Conservation (phyloP, 306 rosid genomes). For the Medicago arabica region DNA sequence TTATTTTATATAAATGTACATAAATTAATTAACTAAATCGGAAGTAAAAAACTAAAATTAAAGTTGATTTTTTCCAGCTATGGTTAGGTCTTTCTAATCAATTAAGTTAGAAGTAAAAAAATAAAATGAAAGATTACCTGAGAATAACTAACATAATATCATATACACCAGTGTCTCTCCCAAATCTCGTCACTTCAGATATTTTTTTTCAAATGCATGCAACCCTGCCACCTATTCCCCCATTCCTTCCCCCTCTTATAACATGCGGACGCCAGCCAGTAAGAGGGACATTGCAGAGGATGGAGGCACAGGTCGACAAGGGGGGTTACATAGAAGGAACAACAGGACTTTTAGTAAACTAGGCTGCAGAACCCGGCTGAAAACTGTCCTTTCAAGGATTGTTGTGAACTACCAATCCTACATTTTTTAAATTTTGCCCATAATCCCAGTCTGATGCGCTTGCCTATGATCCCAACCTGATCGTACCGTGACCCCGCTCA, state of each 20-base stretch:
- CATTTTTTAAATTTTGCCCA: not conserved
- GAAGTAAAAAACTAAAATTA: not conserved
- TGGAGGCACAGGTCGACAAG: not conserved
- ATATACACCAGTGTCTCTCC: not conserved
- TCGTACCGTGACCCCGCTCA: not conserved
- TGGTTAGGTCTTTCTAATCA: not conserved
- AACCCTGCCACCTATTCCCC: not conserved
- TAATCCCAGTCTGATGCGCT: no score
- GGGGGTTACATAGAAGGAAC: not conserved
- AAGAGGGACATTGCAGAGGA: not conserved
- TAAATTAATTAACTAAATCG: not conserved
- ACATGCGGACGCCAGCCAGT: not conserved
- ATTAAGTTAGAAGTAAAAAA: not conserved
- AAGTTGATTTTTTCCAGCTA: not conserved
- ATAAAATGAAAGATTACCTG: not conserved
- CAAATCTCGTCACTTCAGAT: not conserved
- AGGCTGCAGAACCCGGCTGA: not conserved
- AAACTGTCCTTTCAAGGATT: not conserved
- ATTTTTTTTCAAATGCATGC: conserved; percentile 6
- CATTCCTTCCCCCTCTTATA: not conserved
- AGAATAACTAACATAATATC: not conserved
- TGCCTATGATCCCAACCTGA: not conserved
- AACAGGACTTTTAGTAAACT: not conserved
- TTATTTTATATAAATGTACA: not conserved
- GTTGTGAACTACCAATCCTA: not conserved